Percentiles rank a stretch among this genome's conserved stretches.
Conservation (phyloP, 2,329 filamentous ascomycete genomes). For the Cytospora mali region DNA sequence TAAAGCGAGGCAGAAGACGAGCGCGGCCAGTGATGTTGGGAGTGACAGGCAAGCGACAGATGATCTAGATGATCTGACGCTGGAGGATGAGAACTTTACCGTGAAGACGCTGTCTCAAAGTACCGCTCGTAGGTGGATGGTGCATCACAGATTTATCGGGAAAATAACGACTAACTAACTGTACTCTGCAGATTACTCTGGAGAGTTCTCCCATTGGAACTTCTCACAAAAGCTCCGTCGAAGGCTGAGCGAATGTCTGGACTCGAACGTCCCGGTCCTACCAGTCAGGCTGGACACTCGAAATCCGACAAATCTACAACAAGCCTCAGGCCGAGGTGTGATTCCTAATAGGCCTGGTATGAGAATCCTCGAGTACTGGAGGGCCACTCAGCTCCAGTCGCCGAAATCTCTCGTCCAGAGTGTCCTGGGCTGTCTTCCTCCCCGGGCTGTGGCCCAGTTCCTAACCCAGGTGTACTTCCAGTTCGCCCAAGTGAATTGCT, state of each 20-base stretch:
- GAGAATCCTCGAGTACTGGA: conserved; percentile 43
- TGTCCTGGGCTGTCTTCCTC: conserved; percentile 46
- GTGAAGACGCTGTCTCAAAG: conserved; percentile 46
- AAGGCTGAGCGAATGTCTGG: conserved; percentile 24
- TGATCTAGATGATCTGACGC: conserved; percentile 32
- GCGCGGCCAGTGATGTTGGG: conserved; percentile 21
- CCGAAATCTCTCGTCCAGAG: conserved; percentile 41
- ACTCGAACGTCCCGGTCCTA: conserved; percentile 14
- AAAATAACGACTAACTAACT: conserved; percentile 16
- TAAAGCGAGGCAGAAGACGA: conserved; percentile 22
- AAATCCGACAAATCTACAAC: conserved; percentile 32
- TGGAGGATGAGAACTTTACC: conserved; percentile 44
- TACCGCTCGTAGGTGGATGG: conserved; percentile 41
- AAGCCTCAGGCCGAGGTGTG: not conserved
- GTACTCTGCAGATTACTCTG: conserved; percentile 47
- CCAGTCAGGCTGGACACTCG: conserved; percentile 23
- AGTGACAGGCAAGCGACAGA: conserved; percentile 28
- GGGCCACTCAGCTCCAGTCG: conserved; percentile 49
- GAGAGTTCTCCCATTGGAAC: conserved; percentile 57
- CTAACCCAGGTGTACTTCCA: conserved; percentile 51
- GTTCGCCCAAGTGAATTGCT: conserved; percentile 52
- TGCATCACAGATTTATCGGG: not conserved
- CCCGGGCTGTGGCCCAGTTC: conserved; percentile 50
- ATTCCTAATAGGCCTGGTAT: conserved; percentile 27
- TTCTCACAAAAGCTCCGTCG: conserved; percentile 51